phyloP scores from a whole-genome alignment of 2,329 filamentous ascomycete species.

The Mollisiaceae sp. region DNA sequence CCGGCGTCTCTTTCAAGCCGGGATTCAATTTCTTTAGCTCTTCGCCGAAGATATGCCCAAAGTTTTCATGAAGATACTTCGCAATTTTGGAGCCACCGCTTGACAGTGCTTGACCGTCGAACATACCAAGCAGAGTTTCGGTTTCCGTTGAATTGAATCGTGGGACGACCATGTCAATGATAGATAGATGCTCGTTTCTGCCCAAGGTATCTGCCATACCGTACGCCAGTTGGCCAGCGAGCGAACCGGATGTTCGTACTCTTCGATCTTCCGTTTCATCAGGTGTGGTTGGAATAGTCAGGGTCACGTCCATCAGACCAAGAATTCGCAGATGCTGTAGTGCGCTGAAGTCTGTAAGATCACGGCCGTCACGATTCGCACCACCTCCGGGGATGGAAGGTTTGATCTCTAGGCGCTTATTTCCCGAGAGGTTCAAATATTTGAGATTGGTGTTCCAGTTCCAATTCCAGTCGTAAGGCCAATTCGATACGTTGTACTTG shows the following conservation, averaged over 20 bases:
- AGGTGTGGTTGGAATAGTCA: conserved; percentile 90
- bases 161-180: conserved; percentile 93
- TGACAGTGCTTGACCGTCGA: conserved; percentile 90
- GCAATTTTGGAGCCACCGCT: conserved; percentile 93
- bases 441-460: conserved; percentile 95
- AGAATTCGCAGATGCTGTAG: conserved; percentile 84
- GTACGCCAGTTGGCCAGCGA: conserved; percentile 89
- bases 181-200: conserved; percentile 91
- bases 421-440: conserved; percentile 95
- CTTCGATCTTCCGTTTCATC: conserved; percentile 94
- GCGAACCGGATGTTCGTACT: conserved; percentile 94
- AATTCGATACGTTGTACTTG: conserved; percentile 99
- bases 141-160: conserved; percentile 88
- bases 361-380: conserved; percentile 69
- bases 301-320: conserved; percentile 96
- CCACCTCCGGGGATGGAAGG: conserved; percentile 72
- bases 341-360: conserved; percentile 88
- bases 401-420: conserved; percentile 93
- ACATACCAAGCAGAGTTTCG: conserved; percentile 91
- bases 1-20: conserved; percentile 72
- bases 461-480: conserved; percentile 99
- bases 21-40: conserved; percentile 78
- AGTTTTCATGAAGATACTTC: conserved; percentile 96
- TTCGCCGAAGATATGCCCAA: conserved; percentile 80
- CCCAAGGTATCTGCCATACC: conserved; percentile 97